Percentiles rank a stretch among this genome's conserved stretches.
These are phyloP conservation scores for Candida yuanshanica DNA, from an alignment of 805 yeast species.

Conservation along the genomic window DNA sequence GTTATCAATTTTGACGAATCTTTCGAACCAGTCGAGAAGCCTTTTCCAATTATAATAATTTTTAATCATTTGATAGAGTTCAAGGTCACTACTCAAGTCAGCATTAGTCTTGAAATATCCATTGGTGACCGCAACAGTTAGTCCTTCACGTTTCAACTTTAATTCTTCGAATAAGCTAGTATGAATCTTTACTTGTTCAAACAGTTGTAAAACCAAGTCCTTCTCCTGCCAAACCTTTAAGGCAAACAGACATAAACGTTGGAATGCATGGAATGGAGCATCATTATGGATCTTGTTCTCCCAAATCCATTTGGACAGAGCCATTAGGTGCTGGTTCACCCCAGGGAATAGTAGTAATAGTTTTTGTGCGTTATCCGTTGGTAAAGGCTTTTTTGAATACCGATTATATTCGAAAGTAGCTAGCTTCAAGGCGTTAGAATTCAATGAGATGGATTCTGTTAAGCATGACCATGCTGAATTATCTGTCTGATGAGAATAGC, in stretches of 20 bases:
- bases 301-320: slow-evolving; percentile 20
- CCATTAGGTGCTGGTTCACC: slow-evolving; percentile 7
- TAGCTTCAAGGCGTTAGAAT: slow-evolving; percentile 3
- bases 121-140: slow-evolving; percentile 7
- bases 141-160: slow-evolving; percentile 11
- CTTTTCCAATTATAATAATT: slow-evolving; percentile 19
- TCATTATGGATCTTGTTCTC: slow-evolving; percentile 11
- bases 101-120: slow-evolving; percentile 13
- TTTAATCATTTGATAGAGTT: slow-evolving; percentile 8
- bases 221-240: slow-evolving; percentile 11
- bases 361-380: slow-evolving; percentile 1
- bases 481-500: slow-evolving; percentile 24
- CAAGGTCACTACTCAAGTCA: slow-evolving; percentile 10
- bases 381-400: background rate
- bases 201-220: slow-evolving; percentile 11
- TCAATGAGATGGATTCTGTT: slow-evolving; percentile 8
- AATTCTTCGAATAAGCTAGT: slow-evolving; percentile 14
- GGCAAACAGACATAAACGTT: slow-evolving; percentile 10
- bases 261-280: slow-evolving; percentile 19
- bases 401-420: slow-evolving; percentile 13
- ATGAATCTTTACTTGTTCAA: slow-evolving; percentile 17
- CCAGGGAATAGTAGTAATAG: slow-evolving; percentile 4
- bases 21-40: slow-evolving; percentile 17
- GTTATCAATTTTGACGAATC: slow-evolving; percentile 12
- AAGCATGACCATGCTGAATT: slow-evolving; percentile 32